Base-by-base conservation (phyloP, 371 early-diverging fungal species). In the Thermomucor indicae-seudaticae region DNA sequence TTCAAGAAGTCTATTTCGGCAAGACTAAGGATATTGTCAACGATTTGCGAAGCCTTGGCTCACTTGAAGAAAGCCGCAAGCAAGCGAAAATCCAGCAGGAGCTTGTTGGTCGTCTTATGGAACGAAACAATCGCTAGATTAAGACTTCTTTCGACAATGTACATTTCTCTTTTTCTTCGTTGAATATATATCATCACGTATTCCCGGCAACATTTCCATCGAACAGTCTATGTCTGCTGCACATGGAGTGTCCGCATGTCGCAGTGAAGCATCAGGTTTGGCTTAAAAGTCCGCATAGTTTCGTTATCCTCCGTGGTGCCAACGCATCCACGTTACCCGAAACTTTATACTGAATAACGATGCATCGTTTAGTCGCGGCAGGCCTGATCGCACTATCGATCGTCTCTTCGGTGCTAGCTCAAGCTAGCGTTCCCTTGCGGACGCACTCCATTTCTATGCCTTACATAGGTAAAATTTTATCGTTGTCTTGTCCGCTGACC, bases 21-120 rank as follows among this genome's bases (percentile, higher is more conserved):
- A 97, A 97, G 72, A 97, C 97, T 4, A 91, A 88, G 62, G 96
- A 96, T 56, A 92, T 96, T 53, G 90, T 93, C 49, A 96, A 96
- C 56, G 94, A 94, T 47, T 69, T 97, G 51, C 73, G 98, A 44
- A 87, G 89, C 25, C 67, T 86, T 12, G 75, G 83, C 5, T 84
- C 90, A 5, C 60, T 95, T 52, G 73, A 75, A 28, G 90, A 89
- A 51, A 67, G 72, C 37, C 71, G 65, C 52, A 75, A 71, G 47
- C 86, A 90, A 43, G 81, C 80, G 27, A 78, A 78, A 11, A 67
- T 91, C 43, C 90, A 90, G 57, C 70, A 78, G 48, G 89, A 89
- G 58, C 70, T 91, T 47, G 77, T 88, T 23, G 75, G 79, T 28
- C 78, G 85, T 65, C 72, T 89, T 43, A 70, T 79, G 67, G 77